These are phyloP conservation scores for Calycina marina DNA, from an alignment of 2,329 filamentous ascomycete genomes.

Conservation along the genomic window DNA sequence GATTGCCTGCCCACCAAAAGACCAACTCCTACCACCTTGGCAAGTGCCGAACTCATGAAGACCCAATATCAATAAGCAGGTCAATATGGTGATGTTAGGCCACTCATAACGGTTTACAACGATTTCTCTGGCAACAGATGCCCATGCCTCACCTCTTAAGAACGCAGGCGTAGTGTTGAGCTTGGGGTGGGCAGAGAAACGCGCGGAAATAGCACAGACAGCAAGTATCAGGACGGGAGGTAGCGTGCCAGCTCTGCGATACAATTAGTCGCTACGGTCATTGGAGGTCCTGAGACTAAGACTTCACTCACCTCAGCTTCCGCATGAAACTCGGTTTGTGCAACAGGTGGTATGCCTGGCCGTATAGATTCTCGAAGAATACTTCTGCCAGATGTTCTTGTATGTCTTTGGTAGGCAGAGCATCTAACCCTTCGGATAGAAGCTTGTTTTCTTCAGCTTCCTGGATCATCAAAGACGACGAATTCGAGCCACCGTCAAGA, in stretches of 20 bases:
- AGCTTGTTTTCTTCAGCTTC: slow-evolving; percentile 64
- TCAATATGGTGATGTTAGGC: slow-evolving; percentile 91
- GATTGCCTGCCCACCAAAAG: slow-evolving; percentile 85
- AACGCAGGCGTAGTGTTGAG: slow-evolving; percentile 61
- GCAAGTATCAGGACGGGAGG: slow-evolving; percentile 87
- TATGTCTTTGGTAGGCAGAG: slow-evolving; percentile 69
- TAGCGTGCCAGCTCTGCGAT: slow-evolving; percentile 51
- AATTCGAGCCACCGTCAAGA: slow-evolving; percentile 31
- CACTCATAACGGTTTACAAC: slow-evolving; percentile 79
- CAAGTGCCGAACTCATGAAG: slow-evolving; percentile 95
- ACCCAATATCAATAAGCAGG: slow-evolving; percentile 74
- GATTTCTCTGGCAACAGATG: slow-evolving; percentile 72
- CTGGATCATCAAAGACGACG: slow-evolving; percentile 40
- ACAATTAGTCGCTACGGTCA: slow-evolving; percentile 7
- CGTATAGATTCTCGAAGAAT: slow-evolving; percentile 92
- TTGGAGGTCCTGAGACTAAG: too few relatives aligned
- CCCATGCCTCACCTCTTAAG: slow-evolving; percentile 83
- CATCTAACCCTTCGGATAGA: slow-evolving; percentile 67
- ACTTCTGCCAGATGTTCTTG: slow-evolving; percentile 89
- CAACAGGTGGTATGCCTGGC: slow-evolving; percentile 83
- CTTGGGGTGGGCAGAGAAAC: slow-evolving; percentile 81
- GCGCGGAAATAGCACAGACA: slow-evolving; percentile 86
- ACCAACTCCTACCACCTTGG: slow-evolving; percentile 91
- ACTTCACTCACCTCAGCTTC: slow-evolving; percentile 50
- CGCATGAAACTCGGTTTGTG: slow-evolving; percentile 98